Percentiles rank a stretch among this genome's conserved stretches.
These are phyloP conservation scores for Russula sp. DNA, from an alignment of 768 basidiomycete species.

Conservation along the genomic window DNA sequence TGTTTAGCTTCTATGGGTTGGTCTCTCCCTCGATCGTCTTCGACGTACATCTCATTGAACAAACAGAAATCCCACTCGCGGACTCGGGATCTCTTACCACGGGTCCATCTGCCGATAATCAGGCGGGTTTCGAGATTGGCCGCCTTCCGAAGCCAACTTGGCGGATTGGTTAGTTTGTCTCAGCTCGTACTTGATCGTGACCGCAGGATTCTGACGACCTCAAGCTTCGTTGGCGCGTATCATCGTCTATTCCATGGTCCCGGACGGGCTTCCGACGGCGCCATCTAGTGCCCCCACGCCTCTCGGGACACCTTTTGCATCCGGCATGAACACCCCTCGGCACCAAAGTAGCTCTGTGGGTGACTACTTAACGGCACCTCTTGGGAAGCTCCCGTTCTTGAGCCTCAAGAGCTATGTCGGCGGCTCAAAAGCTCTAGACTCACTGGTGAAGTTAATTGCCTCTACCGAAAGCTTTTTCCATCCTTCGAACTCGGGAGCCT, in stretches of 20 bases:
- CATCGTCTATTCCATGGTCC: conserved; percentile 83
- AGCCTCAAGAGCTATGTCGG: conserved; percentile 55
- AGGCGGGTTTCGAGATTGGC: conserved; percentile 66
- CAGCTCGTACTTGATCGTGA: conserved; percentile 16
- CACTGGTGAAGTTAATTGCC: conserved; percentile 75
- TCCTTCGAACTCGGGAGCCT: conserved; percentile 78
- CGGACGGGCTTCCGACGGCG: conserved; percentile 49
- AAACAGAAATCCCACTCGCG: conserved; percentile 60
- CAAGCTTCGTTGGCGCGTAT: conserved; percentile 74
- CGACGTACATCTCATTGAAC: not conserved
- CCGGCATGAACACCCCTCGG: conserved; percentile 53
- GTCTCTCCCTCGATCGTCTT: conserved; percentile 22
- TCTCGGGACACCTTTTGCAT: conserved; percentile 59
- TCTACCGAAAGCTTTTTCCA: conserved; percentile 90
- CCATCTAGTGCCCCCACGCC: conserved; percentile 66
- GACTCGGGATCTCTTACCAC: conserved; percentile 70
- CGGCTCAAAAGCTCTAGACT: conserved; percentile 79
- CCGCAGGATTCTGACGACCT: conserved; percentile 8
- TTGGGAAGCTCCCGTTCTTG: conserved; percentile 41
- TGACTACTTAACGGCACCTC: conserved; percentile 53
- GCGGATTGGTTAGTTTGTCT: conserved; percentile 53
- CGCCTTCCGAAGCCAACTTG: conserved; percentile 65
- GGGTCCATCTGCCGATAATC: conserved; percentile 65
- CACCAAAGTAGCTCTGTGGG: conserved; percentile 39
- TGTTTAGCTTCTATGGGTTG: conserved; percentile 76